Conservation (phyloP, 345 rosid genomes). For the Anastatica hierochuntica region DNA sequence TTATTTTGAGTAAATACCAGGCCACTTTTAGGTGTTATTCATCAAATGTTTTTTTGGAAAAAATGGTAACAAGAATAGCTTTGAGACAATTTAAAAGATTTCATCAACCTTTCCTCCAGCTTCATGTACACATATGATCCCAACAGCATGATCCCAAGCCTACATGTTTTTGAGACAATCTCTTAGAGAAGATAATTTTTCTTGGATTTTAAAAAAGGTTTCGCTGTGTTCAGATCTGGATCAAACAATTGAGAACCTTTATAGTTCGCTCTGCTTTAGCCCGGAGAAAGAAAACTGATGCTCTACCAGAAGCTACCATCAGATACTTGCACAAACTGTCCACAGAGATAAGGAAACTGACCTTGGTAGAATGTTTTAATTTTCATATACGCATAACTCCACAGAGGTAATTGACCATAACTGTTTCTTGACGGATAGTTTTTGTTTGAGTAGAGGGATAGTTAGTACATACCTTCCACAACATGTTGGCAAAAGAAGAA, state of each 20-base stretch:
- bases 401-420: too few species aligned
- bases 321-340: conserved; percentile 71
- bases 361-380: conserved; percentile 5
- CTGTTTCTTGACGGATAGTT: too few species aligned
- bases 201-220: too few species aligned
- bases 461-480: conserved; percentile 66
- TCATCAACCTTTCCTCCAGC: conserved; percentile 82
- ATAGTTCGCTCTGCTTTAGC: conserved; percentile 27
- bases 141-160: conserved; percentile 99
- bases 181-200: conserved; percentile 1
- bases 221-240: neutral
- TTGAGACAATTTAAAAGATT: neutral
- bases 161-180: conserved; percentile 21
- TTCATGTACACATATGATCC: conserved; percentile 74
- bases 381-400: neutral
- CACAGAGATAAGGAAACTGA: neutral
- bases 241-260: conserved; percentile 33
- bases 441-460: neutral
- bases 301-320: conserved; percentile 70
- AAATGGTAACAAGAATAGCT: neutral
- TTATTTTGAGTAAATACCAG: too few species aligned
- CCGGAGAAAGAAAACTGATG: conserved; percentile 42
- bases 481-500: conserved; percentile 48
- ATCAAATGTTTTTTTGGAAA: too few species aligned
- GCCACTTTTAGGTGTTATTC: too few species aligned